These are phyloP conservation scores for Plasmodium billcollinsi DNA, from an alignment of 169 alveolate genomes.

Conservation along the genomic window DNA sequence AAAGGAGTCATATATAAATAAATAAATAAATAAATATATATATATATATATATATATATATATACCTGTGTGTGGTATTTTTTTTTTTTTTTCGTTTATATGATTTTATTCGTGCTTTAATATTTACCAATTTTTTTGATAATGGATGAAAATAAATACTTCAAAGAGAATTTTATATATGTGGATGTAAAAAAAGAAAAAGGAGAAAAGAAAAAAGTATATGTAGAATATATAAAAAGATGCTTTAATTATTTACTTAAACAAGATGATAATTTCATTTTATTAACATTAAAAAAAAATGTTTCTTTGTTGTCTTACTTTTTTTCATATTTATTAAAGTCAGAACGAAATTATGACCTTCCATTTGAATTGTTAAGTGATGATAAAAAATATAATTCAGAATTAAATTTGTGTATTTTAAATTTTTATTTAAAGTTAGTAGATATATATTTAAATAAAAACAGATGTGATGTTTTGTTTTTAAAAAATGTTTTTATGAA, in stretches of 20 bases:
- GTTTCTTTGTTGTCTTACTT: constrained; percentile 37
- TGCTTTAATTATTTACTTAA: constrained; percentile 36
- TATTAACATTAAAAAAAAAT: constrained; percentile 49
- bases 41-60: background rate
- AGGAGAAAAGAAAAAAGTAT: constrained; percentile 17
- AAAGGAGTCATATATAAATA: background rate
- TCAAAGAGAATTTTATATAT: constrained; percentile 39
- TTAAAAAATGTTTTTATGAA: constrained; percentile 27
- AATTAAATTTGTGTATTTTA: constrained; percentile 22
- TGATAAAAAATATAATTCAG: background rate
- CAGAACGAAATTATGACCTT: constrained; percentile 24
- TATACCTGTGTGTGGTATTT: background rate
- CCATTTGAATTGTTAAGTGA: background rate
- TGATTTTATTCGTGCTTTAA: background rate
- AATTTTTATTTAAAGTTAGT: constrained; percentile 40
- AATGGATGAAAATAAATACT: constrained; percentile 35
- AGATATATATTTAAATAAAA: constrained; percentile 32
- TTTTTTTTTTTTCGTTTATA: constrained; percentile 1
- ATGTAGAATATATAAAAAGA: constrained; percentile 22
- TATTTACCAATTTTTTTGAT: background rate
- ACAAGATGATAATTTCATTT: constrained; percentile 54
- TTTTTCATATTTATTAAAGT: constrained; percentile 48
- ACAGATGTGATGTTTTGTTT: constrained; percentile 12
- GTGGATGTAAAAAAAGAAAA: constrained; percentile 1
- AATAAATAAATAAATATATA: background rate